Conservation (phyloP, 2,329 filamentous ascomycete genomes). For the Diatrype stigma region DNA sequence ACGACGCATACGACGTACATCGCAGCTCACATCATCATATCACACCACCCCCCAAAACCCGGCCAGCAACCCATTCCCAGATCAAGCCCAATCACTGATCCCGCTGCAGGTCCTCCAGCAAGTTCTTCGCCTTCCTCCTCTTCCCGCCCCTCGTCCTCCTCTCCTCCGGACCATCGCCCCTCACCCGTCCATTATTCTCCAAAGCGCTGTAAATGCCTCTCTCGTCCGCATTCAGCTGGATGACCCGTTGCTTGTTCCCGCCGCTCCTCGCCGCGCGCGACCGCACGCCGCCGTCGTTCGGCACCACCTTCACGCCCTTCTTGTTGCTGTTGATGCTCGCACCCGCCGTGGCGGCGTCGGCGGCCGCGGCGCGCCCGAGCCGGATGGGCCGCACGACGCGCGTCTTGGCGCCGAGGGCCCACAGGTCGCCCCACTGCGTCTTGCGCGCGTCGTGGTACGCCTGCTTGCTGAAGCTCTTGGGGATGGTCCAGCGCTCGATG, state of each 20-base stretch:
- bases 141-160: slow-evolving; percentile 39
- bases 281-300: slow-evolving; percentile 44
- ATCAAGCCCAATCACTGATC: no score
- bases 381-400: slow-evolving; percentile 59
- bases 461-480: slow-evolving; percentile 71
- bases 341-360: no score
- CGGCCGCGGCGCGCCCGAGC: no score
- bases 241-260: slow-evolving; percentile 36
- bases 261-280: slow-evolving; percentile 24
- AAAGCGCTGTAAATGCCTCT: slow-evolving; percentile 35
- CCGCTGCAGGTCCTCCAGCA: slow-evolving; percentile 42
- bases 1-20: no score
- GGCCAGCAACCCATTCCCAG: no score
- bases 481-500: slow-evolving; percentile 91
- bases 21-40: no score
- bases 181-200: slow-evolving; percentile 28
- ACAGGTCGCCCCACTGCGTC: slow-evolving; percentile 85
- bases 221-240: slow-evolving; percentile 33
- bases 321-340: no score
- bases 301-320: no score
- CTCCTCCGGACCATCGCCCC: slow-evolving; percentile 25
- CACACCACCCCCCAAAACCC: no score
- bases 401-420: slow-evolving; percentile 92
- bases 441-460: slow-evolving; percentile 94
- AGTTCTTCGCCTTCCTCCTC: slow-evolving; percentile 28